Evolutionary conservation across 2,329 filamentous ascomycete species (phyloP).

Genomic region (Blumeriella jaapii): DNA sequence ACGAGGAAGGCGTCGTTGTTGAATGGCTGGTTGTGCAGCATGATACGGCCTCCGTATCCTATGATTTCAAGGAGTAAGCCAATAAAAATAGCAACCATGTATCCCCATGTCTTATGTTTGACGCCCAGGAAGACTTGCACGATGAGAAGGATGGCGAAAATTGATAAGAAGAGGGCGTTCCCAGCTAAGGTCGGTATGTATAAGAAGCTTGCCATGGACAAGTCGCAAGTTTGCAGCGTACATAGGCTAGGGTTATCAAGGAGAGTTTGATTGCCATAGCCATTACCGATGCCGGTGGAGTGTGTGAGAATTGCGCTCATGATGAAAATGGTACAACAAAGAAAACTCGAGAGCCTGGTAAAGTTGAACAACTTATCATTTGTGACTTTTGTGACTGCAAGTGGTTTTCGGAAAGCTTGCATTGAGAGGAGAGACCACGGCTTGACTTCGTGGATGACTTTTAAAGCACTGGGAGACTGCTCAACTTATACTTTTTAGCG

Average conservation of each 20-base stretch:
- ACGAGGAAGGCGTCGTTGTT: conserved; percentile 41
- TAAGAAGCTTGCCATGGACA: conserved; percentile 43
- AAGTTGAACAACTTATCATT: too few species aligned
- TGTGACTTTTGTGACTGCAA: too few species aligned
- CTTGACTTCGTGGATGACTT: too few species aligned
- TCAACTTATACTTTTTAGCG: too few species aligned
- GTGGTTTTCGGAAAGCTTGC: too few species aligned
- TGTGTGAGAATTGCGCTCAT: conserved; percentile 17
- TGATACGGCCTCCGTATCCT: conserved; percentile 41
- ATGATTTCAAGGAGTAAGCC: conserved; percentile 40
- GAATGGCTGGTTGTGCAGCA: conserved; percentile 43
- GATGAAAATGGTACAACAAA: too few species aligned
- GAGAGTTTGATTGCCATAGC: conserved; percentile 21
- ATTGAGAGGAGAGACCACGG: too few species aligned
- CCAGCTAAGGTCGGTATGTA: conserved; percentile 46
- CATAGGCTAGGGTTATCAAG: conserved; percentile 15
- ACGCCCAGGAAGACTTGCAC: conserved; percentile 35
- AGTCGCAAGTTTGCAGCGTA: conserved; percentile 30
- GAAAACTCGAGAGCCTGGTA: too few species aligned
- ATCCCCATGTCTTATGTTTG: conserved; percentile 44
- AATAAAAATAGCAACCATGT: conserved; percentile 36
- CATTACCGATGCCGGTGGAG: conserved; percentile 5
- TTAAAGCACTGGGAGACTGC: too few species aligned
- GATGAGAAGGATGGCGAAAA: conserved; percentile 36
- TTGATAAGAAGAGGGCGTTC: conserved; percentile 41